Percentiles rank a stretch among this genome's conserved stretches.
These are phyloP conservation scores for Curvularia sp. DNA, from an alignment of 2,329 filamentous ascomycete species.

Conservation along the genomic window DNA sequence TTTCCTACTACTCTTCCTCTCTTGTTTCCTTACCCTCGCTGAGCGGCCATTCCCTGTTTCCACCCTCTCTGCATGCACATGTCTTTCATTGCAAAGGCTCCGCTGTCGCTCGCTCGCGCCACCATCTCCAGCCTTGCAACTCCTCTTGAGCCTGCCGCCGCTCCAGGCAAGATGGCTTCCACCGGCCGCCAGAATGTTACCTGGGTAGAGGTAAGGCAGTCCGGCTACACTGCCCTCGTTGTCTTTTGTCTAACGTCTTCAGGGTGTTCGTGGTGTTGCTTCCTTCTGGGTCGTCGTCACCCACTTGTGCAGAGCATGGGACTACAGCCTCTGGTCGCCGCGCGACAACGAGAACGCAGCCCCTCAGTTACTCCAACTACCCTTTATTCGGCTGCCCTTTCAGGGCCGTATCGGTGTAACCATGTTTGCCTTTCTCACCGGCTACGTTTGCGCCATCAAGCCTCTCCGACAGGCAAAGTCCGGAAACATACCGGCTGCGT, in stretches of 20 bases:
- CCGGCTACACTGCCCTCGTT: neutral
- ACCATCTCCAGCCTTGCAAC: constrained; percentile 29
- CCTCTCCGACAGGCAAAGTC: constrained; percentile 60
- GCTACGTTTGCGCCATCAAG: constrained; percentile 64
- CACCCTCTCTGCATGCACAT: constrained; percentile 33
- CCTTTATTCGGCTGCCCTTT: constrained; percentile 63
- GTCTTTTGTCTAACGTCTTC: constrained; percentile 11
- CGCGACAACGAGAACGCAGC: constrained; percentile 53
- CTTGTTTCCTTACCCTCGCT: constrained; percentile 10
- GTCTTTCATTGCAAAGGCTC: constrained; percentile 37
- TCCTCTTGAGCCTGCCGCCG: constrained; percentile 19
- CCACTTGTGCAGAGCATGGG: constrained; percentile 61
- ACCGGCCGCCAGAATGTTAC: constrained; percentile 50
- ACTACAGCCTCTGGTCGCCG: constrained; percentile 60
- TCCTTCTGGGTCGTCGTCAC: constrained; percentile 63
- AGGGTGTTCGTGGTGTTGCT: constrained; percentile 62
- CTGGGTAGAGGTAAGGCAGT: constrained; percentile 51
- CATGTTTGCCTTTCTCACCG: constrained; percentile 64
- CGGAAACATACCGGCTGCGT: constrained; percentile 54
- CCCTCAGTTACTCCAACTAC: constrained; percentile 59
- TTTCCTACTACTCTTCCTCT: constrained; percentile 21
- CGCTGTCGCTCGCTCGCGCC: constrained; percentile 37
- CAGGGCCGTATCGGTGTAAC: constrained; percentile 64
- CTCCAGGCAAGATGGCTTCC: constrained; percentile 33
- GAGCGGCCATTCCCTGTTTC: neutral